phyloP scores from a whole-genome alignment of 108 stramenopile genomes.

The Cyclotella baltica region DNA sequence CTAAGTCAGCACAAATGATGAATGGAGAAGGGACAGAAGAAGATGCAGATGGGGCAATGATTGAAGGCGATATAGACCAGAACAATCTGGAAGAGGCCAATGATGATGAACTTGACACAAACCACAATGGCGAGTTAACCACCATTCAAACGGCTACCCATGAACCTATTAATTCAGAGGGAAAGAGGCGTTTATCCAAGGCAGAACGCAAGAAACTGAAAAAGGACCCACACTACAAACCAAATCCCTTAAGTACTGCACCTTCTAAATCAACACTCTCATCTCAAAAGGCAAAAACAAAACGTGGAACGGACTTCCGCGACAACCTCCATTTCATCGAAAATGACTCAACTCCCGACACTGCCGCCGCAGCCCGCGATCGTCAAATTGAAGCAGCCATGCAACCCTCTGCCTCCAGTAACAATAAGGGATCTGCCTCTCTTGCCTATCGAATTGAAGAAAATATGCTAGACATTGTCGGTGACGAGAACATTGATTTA shows the following conservation, averaged over 20 bases:
- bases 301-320: conserved; percentile 74
- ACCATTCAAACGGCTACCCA: neutral
- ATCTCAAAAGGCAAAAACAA: conserved; percentile 63
- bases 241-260: neutral
- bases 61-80: conserved; percentile 6
- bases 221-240: conserved; percentile 60
- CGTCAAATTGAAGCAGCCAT: conserved; percentile 88
- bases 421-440: conserved; percentile 68
- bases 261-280: conserved; percentile 1
- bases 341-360: conserved; percentile 76
- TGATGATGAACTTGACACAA: neutral
- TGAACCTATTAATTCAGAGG: conserved; percentile 3
- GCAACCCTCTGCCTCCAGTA: conserved; percentile 78
- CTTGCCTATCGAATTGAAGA: conserved; percentile 77
- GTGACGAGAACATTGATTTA: conserved; percentile 93
- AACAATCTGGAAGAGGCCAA: neutral
- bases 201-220: conserved; percentile 92
- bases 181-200: conserved; percentile 88
- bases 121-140: neutral
- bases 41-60: conserved; percentile 6
- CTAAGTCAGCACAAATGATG: conserved; percentile 52
- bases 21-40: conserved; percentile 56
- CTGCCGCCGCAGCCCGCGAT: conserved; percentile 69
- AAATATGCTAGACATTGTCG: conserved; percentile 95
- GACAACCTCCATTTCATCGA: conserved; percentile 89